These are phyloP conservation scores for Naganishia sp. DNA, from an alignment of 1,284 basidiomycete species.

Conservation along the genomic window DNA sequence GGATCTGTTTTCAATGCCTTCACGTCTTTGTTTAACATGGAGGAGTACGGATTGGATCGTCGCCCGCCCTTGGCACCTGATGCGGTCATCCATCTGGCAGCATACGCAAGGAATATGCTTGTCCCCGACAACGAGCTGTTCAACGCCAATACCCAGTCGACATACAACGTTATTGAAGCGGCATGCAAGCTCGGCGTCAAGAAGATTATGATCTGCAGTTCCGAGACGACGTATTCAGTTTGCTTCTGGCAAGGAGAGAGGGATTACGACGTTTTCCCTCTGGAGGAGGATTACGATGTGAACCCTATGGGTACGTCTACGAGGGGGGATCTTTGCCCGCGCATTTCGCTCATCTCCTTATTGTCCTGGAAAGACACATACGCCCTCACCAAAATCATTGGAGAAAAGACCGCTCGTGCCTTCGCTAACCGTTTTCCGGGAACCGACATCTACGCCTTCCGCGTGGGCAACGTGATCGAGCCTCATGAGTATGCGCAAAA, in stretches of 20 bases:
- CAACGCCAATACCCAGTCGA: constrained; percentile 40
- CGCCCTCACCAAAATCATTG: constrained; percentile 43
- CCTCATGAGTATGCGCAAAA: constrained; percentile 45
- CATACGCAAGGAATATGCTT: constrained; percentile 44
- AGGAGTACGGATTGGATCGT: constrained; percentile 39
- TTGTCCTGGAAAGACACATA: constrained; percentile 42
- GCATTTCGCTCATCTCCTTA: background rate
- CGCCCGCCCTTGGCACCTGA: constrained; percentile 35
- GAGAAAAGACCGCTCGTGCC: constrained; percentile 42
- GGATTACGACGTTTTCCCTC: constrained; percentile 44
- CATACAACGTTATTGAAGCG: constrained; percentile 48
- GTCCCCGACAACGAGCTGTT: constrained; percentile 45
- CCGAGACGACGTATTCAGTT: constrained; percentile 44
- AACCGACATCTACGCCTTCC: constrained; percentile 45
- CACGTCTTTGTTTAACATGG: constrained; percentile 41
- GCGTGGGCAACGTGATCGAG: constrained; percentile 47
- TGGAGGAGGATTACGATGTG: constrained; percentile 41
- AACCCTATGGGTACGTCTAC: constrained; percentile 31
- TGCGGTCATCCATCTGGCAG: constrained; percentile 46
- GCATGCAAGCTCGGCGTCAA: constrained; percentile 46
- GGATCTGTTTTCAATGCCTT: constrained; percentile 49
- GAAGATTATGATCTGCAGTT: constrained; percentile 44
- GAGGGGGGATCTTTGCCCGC: no score
- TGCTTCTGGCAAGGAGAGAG: constrained; percentile 47
- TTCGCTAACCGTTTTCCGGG: constrained; percentile 42